A percentile compares a stretch with the other conserved stretches of the same genome.
These are phyloP conservation scores for Hydnomerulius pinastri DNA, from an alignment of 768 basidiomycete species.

Conservation along the genomic window DNA sequence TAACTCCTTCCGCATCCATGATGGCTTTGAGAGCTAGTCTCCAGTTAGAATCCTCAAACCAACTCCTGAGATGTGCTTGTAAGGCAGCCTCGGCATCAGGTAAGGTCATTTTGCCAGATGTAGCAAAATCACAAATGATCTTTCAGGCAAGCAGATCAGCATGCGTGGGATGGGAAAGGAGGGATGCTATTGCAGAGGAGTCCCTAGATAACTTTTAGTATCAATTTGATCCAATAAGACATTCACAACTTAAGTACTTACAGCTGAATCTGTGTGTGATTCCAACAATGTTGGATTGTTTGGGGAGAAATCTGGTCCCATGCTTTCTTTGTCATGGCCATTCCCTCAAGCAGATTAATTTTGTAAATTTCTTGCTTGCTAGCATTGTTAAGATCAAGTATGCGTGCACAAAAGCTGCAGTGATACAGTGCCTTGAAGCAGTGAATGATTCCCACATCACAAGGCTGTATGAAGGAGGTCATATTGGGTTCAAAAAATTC, in stretches of 20 bases:
- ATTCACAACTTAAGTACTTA: background rate
- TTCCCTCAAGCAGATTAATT: conserved; percentile 37
- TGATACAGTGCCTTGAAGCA: conserved; percentile 42
- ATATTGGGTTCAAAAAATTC: conserved; percentile 30
- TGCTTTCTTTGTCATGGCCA: conserved; percentile 34
- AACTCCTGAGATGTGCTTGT: conserved; percentile 6
- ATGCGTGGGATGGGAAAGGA: background rate
- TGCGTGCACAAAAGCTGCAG: conserved; percentile 22
- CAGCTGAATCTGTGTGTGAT: conserved; percentile 28
- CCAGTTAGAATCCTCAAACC: conserved; percentile 3
- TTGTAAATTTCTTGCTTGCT: conserved; percentile 36
- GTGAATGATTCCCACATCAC: conserved; percentile 10
- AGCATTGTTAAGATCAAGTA: conserved; percentile 33
- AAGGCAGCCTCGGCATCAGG: conserved; percentile 14
- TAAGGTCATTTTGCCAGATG: conserved; percentile 10
- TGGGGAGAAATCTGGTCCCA: conserved; percentile 29
- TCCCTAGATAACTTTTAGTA: background rate
- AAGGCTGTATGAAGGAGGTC: conserved; percentile 39
- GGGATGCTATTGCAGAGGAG: background rate
- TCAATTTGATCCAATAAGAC: background rate
- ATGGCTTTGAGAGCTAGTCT: conserved; percentile 6
- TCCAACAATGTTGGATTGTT: conserved; percentile 42
- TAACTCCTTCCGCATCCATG: conserved; percentile 9
- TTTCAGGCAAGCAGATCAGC: conserved; percentile 4
- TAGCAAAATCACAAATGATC: conserved; percentile 14